Conservation (phyloP, 208 protist genomes). For the Trypanosoma vivax region DNA sequence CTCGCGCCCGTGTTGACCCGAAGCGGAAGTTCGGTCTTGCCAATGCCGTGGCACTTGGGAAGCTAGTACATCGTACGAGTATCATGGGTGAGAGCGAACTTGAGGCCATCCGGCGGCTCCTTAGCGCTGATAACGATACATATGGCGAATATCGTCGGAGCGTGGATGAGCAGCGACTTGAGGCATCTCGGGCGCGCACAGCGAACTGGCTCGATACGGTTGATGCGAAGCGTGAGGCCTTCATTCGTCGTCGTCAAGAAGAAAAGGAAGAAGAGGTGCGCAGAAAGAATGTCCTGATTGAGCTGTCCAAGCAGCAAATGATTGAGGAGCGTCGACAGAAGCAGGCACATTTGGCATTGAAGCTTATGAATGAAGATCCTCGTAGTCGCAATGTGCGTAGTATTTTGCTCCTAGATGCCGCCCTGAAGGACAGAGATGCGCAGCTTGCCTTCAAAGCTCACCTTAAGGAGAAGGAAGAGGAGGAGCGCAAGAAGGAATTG, state of each 20-base stretch:
- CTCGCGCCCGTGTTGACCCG: conserved; percentile 59
- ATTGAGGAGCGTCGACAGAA: conserved; percentile 45
- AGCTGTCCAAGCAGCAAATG: conserved; percentile 47
- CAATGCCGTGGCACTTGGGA: conserved; percentile 75
- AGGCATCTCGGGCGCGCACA: conserved; percentile 35
- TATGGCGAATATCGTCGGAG: conserved; percentile 16
- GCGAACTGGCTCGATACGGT: conserved; percentile 65
- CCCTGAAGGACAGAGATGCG: conserved; percentile 54
- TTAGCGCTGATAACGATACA: conserved; percentile 15
- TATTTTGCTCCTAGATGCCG: conserved; percentile 48
- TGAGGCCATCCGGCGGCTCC: conserved; percentile 48
- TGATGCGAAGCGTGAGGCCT: conserved; percentile 51
- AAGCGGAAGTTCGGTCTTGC: conserved; percentile 59
- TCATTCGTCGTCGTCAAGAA: conserved; percentile 32
- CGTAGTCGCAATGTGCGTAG: conserved; percentile 58
- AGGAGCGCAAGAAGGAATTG: conserved; percentile 17
- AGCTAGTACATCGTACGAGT: conserved; percentile 42
- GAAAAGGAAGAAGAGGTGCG: conserved; percentile 47
- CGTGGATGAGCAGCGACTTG: conserved; percentile 29
- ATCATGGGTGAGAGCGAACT: conserved; percentile 76
- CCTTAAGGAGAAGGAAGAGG: conserved; percentile 26
- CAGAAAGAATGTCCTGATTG: conserved; percentile 48
- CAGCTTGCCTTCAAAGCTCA: conserved; percentile 59
- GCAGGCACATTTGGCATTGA: conserved; percentile 38
- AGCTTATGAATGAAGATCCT: conserved; percentile 64